Evolutionary conservation across 495 filamentous ascomycete genomes (phyloP).

Genomic region (Penicillium ochrochloron): DNA sequence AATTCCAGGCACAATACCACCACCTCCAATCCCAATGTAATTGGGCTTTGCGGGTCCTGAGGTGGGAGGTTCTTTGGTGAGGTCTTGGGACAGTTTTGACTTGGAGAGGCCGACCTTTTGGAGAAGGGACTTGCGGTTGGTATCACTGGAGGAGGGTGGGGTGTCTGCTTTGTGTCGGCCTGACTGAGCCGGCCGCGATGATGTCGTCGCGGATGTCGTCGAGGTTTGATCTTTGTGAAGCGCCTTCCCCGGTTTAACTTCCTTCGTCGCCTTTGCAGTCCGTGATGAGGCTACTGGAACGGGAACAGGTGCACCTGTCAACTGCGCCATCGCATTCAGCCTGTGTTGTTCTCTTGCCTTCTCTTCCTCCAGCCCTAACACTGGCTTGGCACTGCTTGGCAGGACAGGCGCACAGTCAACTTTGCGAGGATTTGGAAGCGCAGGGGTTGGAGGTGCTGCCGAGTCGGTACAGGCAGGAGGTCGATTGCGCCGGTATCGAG

Average conservation of each 20-base stretch:
- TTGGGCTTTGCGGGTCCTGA: conserved; percentile 10
- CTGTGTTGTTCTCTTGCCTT: conserved; percentile 47
- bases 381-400: conserved; percentile 13
- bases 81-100: conserved; percentile 4
- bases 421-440: conserved; percentile 33
- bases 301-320: conserved; percentile 35
- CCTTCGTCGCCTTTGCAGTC: conserved; percentile 21
- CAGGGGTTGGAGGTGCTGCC: conserved; percentile 29
- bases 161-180: background rate
- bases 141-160: conserved; percentile 6
- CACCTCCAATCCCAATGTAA: conserved; percentile 44
- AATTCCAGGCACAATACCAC: conserved; percentile 62
- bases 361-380: conserved; percentile 38
- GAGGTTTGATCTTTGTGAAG: conserved; percentile 1
- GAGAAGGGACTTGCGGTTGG: conserved; percentile 30
- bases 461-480: conserved; percentile 29
- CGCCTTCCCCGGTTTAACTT: conserved; percentile 2
- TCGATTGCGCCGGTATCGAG: conserved; percentile 58
- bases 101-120: conserved; percentile 31
- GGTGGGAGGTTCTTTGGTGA: conserved; percentile 24
- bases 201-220: conserved; percentile 3
- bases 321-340: conserved; percentile 42
- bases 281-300: conserved; percentile 22
- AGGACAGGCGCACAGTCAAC: conserved; percentile 4
- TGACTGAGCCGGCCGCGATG: background rate